Evolutionary conservation across 805 yeast species (phyloP).

Genomic region (Saccharomyces jurei): DNA sequence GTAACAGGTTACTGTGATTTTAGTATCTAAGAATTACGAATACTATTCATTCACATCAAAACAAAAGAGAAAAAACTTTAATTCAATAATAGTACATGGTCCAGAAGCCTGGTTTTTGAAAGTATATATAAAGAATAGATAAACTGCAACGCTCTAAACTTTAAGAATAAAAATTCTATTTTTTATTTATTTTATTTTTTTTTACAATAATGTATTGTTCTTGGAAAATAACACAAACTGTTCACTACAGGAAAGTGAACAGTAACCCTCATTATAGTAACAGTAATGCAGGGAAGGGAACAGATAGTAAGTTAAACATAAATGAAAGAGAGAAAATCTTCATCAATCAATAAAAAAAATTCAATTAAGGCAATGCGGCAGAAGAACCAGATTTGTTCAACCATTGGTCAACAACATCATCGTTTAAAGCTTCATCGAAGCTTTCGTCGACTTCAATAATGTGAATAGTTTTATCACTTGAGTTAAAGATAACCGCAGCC

Average conservation of each 20-base stretch:
- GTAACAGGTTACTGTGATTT: background rate
- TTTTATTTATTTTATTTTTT: background rate
- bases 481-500: constrained; percentile 81
- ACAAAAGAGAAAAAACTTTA: background rate
- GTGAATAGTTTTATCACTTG: constrained; percentile 39
- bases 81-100: background rate
- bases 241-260: background rate
- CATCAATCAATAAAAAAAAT: background rate
- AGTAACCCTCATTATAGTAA: background rate
- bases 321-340: background rate
- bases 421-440: constrained; percentile 47
- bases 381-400: constrained; percentile 42
- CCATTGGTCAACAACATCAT: constrained; percentile 56
- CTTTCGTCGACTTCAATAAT: constrained; percentile 54
- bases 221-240: background rate
- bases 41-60: background rate
- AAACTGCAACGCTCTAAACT: background rate
- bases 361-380: constrained; percentile 25
- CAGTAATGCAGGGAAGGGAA: background rate
- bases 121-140: background rate
- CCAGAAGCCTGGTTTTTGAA: background rate
- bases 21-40: background rate
- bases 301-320: background rate
- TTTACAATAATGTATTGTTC: background rate
- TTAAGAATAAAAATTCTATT: background rate